A percentile compares a stretch with the other conserved stretches of the same genome.
Evolutionary conservation across 495 filamentous ascomycete genomes (phyloP).

Genomic region (Xylaria venustula): DNA sequence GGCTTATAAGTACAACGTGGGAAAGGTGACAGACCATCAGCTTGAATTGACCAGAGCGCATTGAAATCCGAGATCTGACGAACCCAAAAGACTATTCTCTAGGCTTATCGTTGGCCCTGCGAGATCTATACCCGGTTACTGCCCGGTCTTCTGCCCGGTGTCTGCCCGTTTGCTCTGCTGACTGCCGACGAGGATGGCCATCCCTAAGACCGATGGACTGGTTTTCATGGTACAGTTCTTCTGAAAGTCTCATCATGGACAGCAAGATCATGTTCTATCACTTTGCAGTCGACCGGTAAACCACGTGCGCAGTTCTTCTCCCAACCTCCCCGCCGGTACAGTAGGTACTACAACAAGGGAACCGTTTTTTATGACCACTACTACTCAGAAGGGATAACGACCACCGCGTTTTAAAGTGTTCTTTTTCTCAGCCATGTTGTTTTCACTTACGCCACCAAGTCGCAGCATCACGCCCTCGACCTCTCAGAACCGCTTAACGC

Average conservation of each 20-base stretch:
- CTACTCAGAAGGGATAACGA: too few species aligned
- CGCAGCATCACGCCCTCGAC: not conserved
- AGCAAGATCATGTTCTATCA: not conserved
- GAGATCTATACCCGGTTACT: too few species aligned
- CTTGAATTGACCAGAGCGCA: too few species aligned
- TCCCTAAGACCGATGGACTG: not conserved
- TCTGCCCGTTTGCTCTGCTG: constrained; percentile 9
- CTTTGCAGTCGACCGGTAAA: not conserved
- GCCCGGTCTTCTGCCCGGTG: too few species aligned
- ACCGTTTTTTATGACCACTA: not conserved
- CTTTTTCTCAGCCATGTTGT: not conserved
- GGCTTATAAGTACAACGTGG: too few species aligned
- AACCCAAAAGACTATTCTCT: not conserved
- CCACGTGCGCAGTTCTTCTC: not conserved
- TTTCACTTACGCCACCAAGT: not conserved
- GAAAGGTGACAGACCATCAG: too few species aligned
- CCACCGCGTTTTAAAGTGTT: not conserved
- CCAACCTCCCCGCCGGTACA: not conserved
- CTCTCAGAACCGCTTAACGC: not conserved
- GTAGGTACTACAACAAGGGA: not conserved
- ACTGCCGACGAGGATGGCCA: constrained; percentile 1
- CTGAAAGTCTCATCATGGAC: not conserved
- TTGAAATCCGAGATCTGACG: too few species aligned
- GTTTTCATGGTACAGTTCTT: not conserved
- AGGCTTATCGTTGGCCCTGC: not conserved